Conservation (phyloP, 2,329 filamentous ascomycete species). For the Acrocalymma vagum region DNA sequence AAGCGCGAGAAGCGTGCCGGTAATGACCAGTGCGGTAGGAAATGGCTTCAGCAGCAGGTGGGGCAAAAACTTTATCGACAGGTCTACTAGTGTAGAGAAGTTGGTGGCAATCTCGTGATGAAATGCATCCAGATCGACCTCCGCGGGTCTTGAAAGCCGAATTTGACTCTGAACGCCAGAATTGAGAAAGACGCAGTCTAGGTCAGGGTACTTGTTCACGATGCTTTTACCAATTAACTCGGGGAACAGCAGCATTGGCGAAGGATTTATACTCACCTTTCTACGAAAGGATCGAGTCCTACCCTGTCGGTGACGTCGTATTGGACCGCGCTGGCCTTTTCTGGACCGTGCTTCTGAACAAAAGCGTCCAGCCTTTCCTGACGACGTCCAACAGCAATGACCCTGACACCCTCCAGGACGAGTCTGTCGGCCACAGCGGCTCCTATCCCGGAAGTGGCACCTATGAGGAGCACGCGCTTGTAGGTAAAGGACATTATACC, state of each 20-base stretch:
- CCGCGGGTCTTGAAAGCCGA: constrained; percentile 56
- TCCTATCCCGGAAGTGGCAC: constrained; percentile 65
- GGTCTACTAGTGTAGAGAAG: constrained; percentile 55
- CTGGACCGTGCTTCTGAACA: constrained; percentile 55
- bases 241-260: no score
- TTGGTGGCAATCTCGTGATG: constrained; percentile 56
- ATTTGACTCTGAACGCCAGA: constrained; percentile 62
- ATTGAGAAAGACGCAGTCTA: constrained; percentile 66
- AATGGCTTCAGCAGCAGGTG: constrained; percentile 45
- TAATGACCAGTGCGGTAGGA: constrained; percentile 34
- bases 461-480: constrained; percentile 63
- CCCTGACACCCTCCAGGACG: constrained; percentile 57
- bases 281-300: constrained; percentile 53
- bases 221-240: constrained; percentile 27
- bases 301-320: constrained; percentile 59
- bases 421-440: constrained; percentile 55
- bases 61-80: constrained; percentile 57
- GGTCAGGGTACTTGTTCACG: constrained; percentile 52
- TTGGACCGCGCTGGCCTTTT: constrained; percentile 39
- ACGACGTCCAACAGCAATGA: constrained; percentile 64
- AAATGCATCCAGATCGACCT: constrained; percentile 50
- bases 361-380: constrained; percentile 60
- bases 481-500: constrained; percentile 66
- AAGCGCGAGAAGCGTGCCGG: constrained; percentile 54
- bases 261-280: constrained; percentile 42